Evolutionary conservation across 768 basidiomycete genomes (phyloP).

Genomic region (Rhodotorula diobovata): DNA sequence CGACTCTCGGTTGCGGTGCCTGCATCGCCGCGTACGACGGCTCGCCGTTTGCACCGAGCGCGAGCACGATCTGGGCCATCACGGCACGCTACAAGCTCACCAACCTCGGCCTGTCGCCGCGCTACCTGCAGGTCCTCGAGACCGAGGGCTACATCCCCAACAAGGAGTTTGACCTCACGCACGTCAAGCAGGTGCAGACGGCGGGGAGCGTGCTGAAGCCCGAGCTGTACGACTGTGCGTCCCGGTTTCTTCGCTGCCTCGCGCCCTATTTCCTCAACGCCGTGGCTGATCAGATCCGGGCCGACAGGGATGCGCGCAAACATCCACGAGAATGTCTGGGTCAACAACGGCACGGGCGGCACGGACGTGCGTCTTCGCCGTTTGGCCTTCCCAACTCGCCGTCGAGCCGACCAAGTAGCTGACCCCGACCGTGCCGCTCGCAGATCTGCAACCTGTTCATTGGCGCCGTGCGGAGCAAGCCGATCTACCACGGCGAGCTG

Average conservation of each 20-base stretch:
- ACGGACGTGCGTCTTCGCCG: conserved; percentile 29
- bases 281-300: too few relatives aligned
- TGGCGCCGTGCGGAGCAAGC: conserved; percentile 22
- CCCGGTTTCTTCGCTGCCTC: conserved; percentile 40
- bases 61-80: conserved; percentile 61
- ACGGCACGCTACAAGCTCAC: conserved; percentile 67
- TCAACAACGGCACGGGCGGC: conserved; percentile 42
- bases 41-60: conserved; percentile 64
- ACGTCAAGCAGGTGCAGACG: conserved; percentile 68
- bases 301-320: conserved; percentile 23
- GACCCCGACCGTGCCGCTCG: background rate
- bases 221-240: conserved; percentile 68
- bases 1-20: conserved; percentile 65
- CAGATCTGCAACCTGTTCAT: conserved; percentile 42
- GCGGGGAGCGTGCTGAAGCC: conserved; percentile 73
- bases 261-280: too few relatives aligned
- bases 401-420: too few relatives aligned
- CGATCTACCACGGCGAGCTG: conserved; percentile 42
- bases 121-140: conserved; percentile 64
- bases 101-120: conserved; percentile 74
- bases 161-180: conserved; percentile 54
- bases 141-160: conserved; percentile 63
- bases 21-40: conserved; percentile 76
- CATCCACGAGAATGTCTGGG: conserved; percentile 23
- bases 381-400: background rate